Percentiles rank a stretch among this genome's conserved stretches.
These are phyloP conservation scores for Backusella liffmaniae DNA, from an alignment of 192 early-diverging fungal species.

Conservation along the genomic window DNA sequence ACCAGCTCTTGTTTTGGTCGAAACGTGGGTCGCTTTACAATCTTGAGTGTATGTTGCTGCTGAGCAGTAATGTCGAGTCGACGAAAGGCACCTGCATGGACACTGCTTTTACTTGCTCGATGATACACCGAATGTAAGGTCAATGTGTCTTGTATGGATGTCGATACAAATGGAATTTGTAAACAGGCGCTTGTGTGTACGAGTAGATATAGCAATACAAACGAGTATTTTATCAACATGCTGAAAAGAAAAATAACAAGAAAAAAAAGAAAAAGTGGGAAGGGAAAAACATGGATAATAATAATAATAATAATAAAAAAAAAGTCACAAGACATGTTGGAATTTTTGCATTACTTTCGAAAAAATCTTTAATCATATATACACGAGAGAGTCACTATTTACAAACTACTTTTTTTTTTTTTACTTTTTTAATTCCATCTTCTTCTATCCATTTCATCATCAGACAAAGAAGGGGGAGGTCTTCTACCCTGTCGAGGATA, in stretches of 20 bases:
- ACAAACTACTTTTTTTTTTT: not conserved
- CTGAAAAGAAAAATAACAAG: not conserved
- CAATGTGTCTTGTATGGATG: not conserved
- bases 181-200: not conserved
- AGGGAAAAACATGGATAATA: not conserved
- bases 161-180: not conserved
- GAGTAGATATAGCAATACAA: not conserved
- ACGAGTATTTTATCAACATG: not conserved
- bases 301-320: not conserved
- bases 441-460: slow-evolving; percentile 8
- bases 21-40: not conserved
- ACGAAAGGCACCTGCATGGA: not conserved
- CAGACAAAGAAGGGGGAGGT: not conserved
- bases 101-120: not conserved
- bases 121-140: not conserved
- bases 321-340: not conserved
- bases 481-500: slow-evolving; percentile 1
- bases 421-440: slow-evolving; percentile 12
- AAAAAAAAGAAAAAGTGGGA: not conserved
- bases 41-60: not conserved
- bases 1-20: not conserved
- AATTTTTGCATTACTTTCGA: no score
- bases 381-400: not conserved
- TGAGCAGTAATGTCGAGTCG: not conserved
- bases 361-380: not conserved